These are phyloP conservation scores for Penicillium olsonii DNA, from an alignment of 2,329 filamentous ascomycete species.

Conservation along the genomic window DNA sequence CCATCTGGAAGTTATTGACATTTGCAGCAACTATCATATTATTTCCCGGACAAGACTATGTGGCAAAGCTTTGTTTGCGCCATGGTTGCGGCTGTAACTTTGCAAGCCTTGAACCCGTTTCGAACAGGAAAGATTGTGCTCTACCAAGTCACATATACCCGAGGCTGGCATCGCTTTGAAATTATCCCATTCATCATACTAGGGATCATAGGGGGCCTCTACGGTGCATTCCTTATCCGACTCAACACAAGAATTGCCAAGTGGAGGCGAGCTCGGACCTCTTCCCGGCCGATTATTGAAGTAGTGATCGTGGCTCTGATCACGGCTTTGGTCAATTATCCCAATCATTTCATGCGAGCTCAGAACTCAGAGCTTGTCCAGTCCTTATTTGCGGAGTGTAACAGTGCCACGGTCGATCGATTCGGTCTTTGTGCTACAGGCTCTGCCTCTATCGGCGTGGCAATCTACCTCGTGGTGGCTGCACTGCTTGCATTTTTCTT, in stretches of 20 bases:
- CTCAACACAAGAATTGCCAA: conserved; percentile 83
- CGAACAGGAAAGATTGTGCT: conserved; percentile 92
- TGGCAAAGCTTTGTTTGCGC: conserved; percentile 99
- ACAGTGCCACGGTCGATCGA: conserved; percentile 76
- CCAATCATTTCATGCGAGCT: conserved; percentile 93
- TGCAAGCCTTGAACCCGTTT: conserved; percentile 93
- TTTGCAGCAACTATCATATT: conserved; percentile 83
- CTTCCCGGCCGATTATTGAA: conserved; percentile 74
- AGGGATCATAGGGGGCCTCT: conserved; percentile 87
- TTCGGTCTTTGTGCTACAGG: conserved; percentile 89
- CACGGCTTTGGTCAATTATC: conserved; percentile 89
- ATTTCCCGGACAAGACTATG: conserved; percentile 99
- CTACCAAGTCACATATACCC: conserved; percentile 92
- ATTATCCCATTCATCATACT: conserved; percentile 83
- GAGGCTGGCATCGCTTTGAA: conserved; percentile 92
- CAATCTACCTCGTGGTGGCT: conserved; percentile 79
- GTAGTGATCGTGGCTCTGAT: conserved; percentile 77
- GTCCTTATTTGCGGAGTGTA: conserved; percentile 88
- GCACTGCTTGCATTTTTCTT: conserved; percentile 82
- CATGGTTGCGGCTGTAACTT: conserved; percentile 94
- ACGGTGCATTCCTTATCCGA: conserved; percentile 92
- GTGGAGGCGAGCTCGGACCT: conserved; percentile 72
- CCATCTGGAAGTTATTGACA: conserved; percentile 12
- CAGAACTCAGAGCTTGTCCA: conserved; percentile 91
- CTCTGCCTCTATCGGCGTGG: conserved; percentile 76